Evolutionary conservation across 176 grass and related monocot species (phyloP).

Genomic region (Chloris gayana): DNA sequence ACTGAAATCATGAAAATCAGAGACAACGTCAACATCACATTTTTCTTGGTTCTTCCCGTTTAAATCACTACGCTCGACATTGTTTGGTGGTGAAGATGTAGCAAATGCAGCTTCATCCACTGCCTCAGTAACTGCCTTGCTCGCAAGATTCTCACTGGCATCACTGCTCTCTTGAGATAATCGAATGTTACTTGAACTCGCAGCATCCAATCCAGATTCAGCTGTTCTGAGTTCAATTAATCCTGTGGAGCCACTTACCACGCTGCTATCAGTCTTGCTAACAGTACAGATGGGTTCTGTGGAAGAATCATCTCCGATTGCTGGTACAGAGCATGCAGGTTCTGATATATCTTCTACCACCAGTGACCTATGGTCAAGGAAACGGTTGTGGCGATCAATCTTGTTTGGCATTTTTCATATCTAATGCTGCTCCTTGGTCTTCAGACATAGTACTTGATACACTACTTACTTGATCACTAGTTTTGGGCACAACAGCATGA

Average conservation of each 20-base stretch:
- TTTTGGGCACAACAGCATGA: constrained; percentile 29
- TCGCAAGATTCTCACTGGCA: background rate
- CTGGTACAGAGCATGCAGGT: constrained; percentile 25
- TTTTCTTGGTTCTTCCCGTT: constrained; percentile 23
- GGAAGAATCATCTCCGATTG: constrained; percentile 30
- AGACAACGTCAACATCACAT: background rate
- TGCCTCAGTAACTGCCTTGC: background rate
- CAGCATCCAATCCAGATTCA: constrained; percentile 4
- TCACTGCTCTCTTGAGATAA: constrained; percentile 37
- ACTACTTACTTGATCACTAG: constrained; percentile 12
- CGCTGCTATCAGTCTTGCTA: constrained; percentile 1
- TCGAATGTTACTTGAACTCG: background rate
- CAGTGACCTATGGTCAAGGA: constrained; percentile 5
- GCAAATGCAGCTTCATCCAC: constrained; percentile 16
- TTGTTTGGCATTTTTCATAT: constrained; percentile 6
- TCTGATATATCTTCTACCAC: constrained; percentile 4
- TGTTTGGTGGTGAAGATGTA: constrained; percentile 16
- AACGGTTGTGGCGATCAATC: constrained; percentile 39
- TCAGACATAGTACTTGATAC: constrained; percentile 30
- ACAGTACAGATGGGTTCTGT: background rate
- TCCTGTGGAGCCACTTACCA: constrained; percentile 5
- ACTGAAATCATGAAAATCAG: constrained; percentile 18
- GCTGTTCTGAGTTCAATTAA: constrained; percentile 17
- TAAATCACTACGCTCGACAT: background rate
- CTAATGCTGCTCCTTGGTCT: constrained; percentile 17